Evolutionary conservation across 2,329 filamentous ascomycete species (phyloP).

Genomic region (Fusarium coicis): DNA sequence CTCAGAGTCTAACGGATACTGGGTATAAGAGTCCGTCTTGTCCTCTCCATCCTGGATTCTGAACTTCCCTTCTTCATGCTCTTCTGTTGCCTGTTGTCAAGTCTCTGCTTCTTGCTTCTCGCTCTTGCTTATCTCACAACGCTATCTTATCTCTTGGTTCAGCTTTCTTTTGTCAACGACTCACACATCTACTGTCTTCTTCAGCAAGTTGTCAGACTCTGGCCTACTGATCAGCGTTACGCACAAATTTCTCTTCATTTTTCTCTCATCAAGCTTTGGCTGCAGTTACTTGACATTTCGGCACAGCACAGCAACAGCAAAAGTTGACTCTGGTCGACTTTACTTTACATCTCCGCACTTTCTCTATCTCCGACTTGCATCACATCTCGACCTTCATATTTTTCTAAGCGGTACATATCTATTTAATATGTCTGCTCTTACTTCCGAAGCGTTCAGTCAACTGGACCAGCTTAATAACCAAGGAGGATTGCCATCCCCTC

Average conservation of each 20-base stretch:
- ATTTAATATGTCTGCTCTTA: not conserved
- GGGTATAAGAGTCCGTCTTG: not conserved
- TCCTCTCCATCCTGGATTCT: not conserved
- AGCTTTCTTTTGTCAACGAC: no score
- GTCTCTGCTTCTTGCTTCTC: not conserved
- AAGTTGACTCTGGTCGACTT: not conserved
- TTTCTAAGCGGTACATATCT: no score
- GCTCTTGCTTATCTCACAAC: not conserved
- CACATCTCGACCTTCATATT: fast-evolving
- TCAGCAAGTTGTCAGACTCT: not conserved
- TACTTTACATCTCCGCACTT: fast-evolving
- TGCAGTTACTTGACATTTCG: no score
- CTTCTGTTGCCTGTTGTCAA: not conserved
- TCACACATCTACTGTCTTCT: not conserved
- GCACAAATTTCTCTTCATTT: not conserved
- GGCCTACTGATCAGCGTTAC: not conserved
- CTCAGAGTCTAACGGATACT: not conserved
- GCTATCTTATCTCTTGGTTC: not conserved
- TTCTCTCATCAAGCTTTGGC: not conserved
- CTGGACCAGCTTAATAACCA: not conserved
- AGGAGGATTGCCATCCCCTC: not conserved
- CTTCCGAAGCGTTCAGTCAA: not conserved
- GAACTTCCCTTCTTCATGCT: not conserved
- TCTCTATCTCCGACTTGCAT: not conserved
- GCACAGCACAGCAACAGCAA: fast-evolving